Conservation (phyloP, 352 stramenopile genomes). For the Pelagophyceae sp. region DNA sequence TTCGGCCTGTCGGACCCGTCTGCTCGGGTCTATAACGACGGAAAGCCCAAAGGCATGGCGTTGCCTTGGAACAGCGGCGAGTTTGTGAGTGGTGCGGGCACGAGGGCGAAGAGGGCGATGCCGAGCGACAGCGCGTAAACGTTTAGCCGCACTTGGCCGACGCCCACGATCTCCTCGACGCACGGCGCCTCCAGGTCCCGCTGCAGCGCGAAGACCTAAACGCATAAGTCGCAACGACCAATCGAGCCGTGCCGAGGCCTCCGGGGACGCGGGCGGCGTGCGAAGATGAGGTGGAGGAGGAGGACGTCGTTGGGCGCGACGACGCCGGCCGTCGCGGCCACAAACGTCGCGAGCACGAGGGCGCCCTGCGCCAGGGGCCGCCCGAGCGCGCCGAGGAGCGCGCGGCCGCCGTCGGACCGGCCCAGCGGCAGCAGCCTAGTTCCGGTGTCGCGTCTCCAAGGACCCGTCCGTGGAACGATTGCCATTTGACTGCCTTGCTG, state of each 20-base stretch:
- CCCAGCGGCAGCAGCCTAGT: slow-evolving; percentile 7
- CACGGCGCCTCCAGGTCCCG: slow-evolving; percentile 4
- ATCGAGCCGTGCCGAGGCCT: no score
- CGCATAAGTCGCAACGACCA: no score
- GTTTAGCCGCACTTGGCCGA: not conserved
- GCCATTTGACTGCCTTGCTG: no score
- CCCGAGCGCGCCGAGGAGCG: not conserved
- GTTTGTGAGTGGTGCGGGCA: not conserved
- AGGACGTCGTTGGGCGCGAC: not conserved
- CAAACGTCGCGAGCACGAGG: not conserved
- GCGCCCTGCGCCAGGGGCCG: not conserved
- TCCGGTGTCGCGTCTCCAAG: no score
- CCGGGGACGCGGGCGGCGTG: no score
- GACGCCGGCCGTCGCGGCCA: not conserved
- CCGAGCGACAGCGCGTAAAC: not conserved
- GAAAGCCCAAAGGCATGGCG: not conserved
- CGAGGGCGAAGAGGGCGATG: not conserved
- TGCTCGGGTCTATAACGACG: no score
- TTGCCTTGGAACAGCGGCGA: not conserved
- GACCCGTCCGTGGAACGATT: no score
- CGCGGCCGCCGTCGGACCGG: not conserved
- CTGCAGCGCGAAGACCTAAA: slow-evolving; percentile 15
- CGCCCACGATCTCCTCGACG: not conserved
- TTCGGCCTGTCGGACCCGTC: no score
- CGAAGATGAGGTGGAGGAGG: slow-evolving; percentile 15